These are phyloP conservation scores for Chionographis japonica DNA, from an alignment of 106 monocot species.

Conservation along the genomic window DNA sequence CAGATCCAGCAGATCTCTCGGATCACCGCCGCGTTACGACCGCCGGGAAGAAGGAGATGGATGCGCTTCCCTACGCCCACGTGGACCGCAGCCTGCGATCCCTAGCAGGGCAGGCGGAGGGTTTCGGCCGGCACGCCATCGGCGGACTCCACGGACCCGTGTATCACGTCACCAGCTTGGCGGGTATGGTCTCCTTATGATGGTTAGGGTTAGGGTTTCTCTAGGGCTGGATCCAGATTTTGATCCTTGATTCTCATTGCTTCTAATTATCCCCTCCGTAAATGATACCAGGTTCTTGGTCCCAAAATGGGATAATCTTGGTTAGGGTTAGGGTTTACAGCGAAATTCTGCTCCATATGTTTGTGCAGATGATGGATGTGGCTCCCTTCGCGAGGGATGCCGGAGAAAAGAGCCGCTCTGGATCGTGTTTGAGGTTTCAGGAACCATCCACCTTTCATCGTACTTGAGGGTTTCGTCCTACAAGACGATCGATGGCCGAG, in stretches of 20 bases:
- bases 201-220: not conserved
- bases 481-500: conserved; percentile 95
- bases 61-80: conserved; percentile 43
- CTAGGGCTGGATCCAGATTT: not conserved
- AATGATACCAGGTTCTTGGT: no score
- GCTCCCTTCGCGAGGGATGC: conserved; percentile 84
- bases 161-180: conserved; percentile 66
- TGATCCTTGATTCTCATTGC: no score
- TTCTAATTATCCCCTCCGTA: no score
- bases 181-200: conserved; percentile 20
- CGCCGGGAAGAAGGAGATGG: no score
- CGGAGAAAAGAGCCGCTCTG: conserved; percentile 78
- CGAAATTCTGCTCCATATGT: not conserved
- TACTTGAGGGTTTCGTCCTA: conserved; percentile 82
- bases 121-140: conserved; percentile 75
- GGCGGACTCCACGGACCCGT: conserved; percentile 71
- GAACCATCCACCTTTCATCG: conserved; percentile 67
- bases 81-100: conserved; percentile 48
- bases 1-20: no score
- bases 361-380: conserved; percentile 63
- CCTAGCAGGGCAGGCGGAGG: conserved; percentile 84
- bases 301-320: no score
- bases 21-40: no score
- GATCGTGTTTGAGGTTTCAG: conserved; percentile 96
- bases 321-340: no score